Evolutionary conservation across 1,284 basidiomycete species (phyloP).

Genomic region (Golubevia sp.): DNA sequence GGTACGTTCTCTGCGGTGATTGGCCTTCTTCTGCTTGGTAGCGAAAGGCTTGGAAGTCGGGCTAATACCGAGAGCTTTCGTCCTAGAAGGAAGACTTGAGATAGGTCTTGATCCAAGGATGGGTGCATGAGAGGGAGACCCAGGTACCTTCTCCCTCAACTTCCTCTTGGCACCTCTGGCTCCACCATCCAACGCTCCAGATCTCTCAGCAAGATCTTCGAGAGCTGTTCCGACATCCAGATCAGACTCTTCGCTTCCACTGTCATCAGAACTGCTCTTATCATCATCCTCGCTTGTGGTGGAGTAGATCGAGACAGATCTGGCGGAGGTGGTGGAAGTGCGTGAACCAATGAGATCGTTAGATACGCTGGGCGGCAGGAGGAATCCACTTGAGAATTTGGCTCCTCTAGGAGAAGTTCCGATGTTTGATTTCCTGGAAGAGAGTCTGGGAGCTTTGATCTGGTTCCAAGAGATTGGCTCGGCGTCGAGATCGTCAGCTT

Average conservation of each 20-base stretch:
- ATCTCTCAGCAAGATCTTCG: conserved; percentile 28
- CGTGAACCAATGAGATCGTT: too few species aligned
- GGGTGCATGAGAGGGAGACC: not conserved
- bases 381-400: too few species aligned
- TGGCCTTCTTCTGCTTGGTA: conserved; percentile 13
- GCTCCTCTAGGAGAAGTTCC: too few species aligned
- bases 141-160: conserved; percentile 1
- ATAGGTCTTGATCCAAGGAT: conserved; percentile 11
- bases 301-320: not conserved
- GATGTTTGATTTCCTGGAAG: too few species aligned
- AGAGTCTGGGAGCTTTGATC: too few species aligned
- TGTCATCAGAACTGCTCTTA: not conserved
- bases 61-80: conserved; percentile 16
- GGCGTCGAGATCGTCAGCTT: too few species aligned
- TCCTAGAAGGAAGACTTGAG: conserved; percentile 20
- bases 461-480: too few species aligned
- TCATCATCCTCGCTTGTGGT: not conserved
- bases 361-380: too few species aligned
- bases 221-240: conserved; percentile 22
- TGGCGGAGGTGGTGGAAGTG: not conserved
- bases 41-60: conserved; percentile 16
- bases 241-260: conserved; percentile 24
- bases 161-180: conserved; percentile 26
- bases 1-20: conserved; percentile 1
- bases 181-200: conserved; percentile 19